Evolutionary conservation across 225 moss, liverwort and hornwort species (phyloP), one percentile per base, ranked within the genome.

Genomic region (Pseudoscleropodium purum): DNA sequence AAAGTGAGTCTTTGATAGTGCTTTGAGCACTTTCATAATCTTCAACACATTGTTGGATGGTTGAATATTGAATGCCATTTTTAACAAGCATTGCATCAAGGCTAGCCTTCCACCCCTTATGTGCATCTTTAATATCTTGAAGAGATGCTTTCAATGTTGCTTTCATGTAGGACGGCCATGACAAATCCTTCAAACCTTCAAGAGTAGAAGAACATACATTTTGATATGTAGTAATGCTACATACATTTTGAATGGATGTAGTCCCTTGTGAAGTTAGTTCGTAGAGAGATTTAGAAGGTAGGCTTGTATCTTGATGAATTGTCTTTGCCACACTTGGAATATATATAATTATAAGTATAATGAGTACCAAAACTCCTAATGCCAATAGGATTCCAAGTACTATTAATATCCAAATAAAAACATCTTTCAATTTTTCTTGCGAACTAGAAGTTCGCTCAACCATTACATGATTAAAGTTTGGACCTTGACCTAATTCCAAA

Each of bases 311-410:
- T 36, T 26, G 8, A 27, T 11, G 4, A 18, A 8, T 36, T 5
- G 1, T 47, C 16, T 1, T 27, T 67, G n/a, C 10, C 2, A 10
- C 6, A 1, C 2, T 30, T 36, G 16, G 7, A 5, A 5, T 26
- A 2, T 39, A 49, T 0, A 11, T 51, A 13, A 69, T 25, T n/a
- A 12, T 60, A 2, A 47, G 16, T 51, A 56, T 37, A 36, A 79
- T 15, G 37, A 56, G 2, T 10, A 54, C 7, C 2, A 78, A 6
- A 39, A 49, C 5, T 17, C 0, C 11, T n/a, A 89, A 9, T 16
- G 14, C 10, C 6, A 78, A 30, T 30, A 49, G 30, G 9, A 47
- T 59, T 11, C 12, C 36, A 30, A 84, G 6, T 11, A 9, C 13
- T 23, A 29, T 1, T 10, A 18, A 3, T 21, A 24, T 30, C 7